Base-by-base conservation (phyloP, 1,139 yeast species). In the Candida labiduridarum region DNA sequence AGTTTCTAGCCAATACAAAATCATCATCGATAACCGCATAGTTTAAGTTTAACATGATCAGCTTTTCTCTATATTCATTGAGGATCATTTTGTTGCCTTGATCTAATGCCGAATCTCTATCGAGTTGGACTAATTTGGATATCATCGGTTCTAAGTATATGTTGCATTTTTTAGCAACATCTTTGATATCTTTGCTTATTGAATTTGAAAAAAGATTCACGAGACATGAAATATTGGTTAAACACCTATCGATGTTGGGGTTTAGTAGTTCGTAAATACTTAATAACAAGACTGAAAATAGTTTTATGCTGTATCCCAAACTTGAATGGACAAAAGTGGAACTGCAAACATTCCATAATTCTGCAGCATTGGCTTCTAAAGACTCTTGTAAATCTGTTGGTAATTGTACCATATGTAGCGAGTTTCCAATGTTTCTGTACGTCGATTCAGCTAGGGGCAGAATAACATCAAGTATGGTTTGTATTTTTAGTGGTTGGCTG, bases 331-430 rank as follows among this genome's bases (percentile, higher is more conserved):
- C 33, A 11, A 52, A 41, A n/a, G 44, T 27, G 4, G 42, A 41
- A 11, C 52, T 39, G 29, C 51, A 31, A 15, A 38, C 16, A 45
- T 68, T 69, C 72, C 72, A 68, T 7, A 64, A 44, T n/a, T 58
- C 59, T 7, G 67, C 59, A 2, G 64, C 62, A 15, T 51, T 38
- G 1, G 48, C 49, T 33, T 63, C 66, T 3, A 64, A 29, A 14
- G 47, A 40, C 11, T 53, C 52, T 33, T 45, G 49, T 22, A 46
- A 41, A 18, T 47, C 44, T 4, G 16, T 25, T 11, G 52, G 49
- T 11, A 52, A 30, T 31, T 48, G 47, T 30, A 47, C 42, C 15
- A 43, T 22, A 9, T 47, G 45, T 7, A 44, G 31, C 9, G 46
- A 35, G 15, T 35, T 40, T 8, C 33, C 46, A 10, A 51, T 29